Evolutionary conservation across 768 basidiomycete species (phyloP).

Genomic region (Mycena belliarum): DNA sequence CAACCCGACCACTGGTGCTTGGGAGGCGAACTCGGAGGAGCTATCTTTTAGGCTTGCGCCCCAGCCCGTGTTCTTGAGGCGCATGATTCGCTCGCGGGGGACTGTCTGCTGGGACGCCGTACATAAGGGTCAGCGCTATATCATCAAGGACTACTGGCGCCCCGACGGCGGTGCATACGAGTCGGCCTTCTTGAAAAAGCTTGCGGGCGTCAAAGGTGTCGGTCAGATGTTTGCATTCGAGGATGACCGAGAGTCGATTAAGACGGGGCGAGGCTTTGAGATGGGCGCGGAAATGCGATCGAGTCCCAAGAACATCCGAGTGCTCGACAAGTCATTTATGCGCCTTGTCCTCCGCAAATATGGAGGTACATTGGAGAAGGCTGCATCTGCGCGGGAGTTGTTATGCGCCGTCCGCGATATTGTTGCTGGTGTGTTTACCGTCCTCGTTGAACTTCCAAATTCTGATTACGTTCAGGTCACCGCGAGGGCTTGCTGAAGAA

Average conservation of each 20-base stretch:
- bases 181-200: constrained; percentile 10
- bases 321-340: constrained; percentile 13
- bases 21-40: neutral
- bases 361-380: constrained; percentile 16
- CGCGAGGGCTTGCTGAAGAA: constrained; percentile 4
- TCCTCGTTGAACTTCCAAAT: neutral
- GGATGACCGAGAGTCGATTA: constrained; percentile 3
- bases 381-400: constrained; percentile 10
- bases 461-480: constrained; percentile 18
- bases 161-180: constrained; percentile 10
- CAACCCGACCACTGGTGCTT: no score
- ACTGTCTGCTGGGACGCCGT: no score
- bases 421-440: constrained; percentile 22
- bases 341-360: constrained; percentile 20
- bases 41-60: neutral
- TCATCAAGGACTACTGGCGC: constrained; percentile 29
- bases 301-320: neutral
- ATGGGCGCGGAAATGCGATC: neutral
- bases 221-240: no score
- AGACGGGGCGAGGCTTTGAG: neutral
- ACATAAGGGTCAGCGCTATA: neutral
- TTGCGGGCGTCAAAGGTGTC: constrained; percentile 18
- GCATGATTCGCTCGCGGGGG: constrained; percentile 23
- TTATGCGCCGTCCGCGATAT: no score
- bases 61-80: constrained; percentile 17